phyloP scores from a whole-genome alignment of 306 rosid genomes.

The Glycine tomentella region DNA sequence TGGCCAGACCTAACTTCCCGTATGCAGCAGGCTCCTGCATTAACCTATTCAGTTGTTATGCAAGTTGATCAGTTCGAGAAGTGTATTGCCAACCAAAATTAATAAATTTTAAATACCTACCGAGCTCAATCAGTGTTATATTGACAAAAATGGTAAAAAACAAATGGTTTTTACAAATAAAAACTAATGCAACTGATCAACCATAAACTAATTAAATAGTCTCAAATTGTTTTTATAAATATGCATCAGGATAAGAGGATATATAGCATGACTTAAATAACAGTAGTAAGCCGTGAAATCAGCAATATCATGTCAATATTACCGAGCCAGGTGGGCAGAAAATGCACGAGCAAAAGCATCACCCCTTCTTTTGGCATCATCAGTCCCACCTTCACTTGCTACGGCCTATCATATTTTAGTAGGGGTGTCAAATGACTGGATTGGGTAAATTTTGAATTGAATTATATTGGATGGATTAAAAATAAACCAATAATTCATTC shows the following conservation, averaged over 20 bases:
- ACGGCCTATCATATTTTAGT: slow-evolving; percentile 70
- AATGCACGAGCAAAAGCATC: slow-evolving; percentile 88
- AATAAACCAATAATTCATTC: too few species aligned
- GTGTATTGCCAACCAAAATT: slow-evolving; percentile 10
- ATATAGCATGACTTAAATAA: slow-evolving; percentile 8
- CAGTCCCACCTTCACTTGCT: slow-evolving; percentile 93
- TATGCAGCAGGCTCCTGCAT: slow-evolving; percentile 91
- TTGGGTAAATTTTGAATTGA: neutral
- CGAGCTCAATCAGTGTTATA: slow-evolving; percentile 11
- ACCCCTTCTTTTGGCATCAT: slow-evolving; percentile 91
- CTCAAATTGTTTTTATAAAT: neutral
- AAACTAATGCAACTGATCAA: slow-evolving; percentile 30
- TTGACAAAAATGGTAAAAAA: neutral
- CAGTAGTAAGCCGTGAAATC: slow-evolving; percentile 13
- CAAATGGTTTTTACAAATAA: slow-evolving; percentile 14
- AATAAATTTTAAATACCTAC: slow-evolving; percentile 2
- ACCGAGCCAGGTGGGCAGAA: slow-evolving; percentile 88
- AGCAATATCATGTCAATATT: slow-evolving; percentile 15
- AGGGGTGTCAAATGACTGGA: neutral
- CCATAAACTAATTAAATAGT: slow-evolving; percentile 7
- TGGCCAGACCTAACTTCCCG: slow-evolving; percentile 88
- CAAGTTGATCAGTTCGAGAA: slow-evolving; percentile 24
- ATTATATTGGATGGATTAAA: neutral
- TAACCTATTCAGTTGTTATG: slow-evolving; percentile 60
- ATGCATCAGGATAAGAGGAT: slow-evolving; percentile 18